These are phyloP conservation scores for Garcia nutans DNA, from an alignment of 345 rosid genomes.

Conservation along the genomic window DNA sequence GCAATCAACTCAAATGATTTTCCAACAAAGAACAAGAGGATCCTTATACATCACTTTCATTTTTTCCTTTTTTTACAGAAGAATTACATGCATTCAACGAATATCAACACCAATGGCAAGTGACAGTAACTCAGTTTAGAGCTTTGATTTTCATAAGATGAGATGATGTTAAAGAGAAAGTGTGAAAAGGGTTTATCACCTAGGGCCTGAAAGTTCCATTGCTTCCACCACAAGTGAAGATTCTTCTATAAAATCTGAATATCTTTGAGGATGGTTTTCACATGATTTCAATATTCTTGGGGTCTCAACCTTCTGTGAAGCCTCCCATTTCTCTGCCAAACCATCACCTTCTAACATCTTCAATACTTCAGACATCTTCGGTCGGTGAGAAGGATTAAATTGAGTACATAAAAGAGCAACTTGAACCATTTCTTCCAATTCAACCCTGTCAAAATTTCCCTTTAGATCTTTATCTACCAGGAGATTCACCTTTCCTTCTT, in stretches of 20 bases:
- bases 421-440: conserved; percentile 71
- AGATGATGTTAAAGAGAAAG: not conserved
- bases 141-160: not conserved
- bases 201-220: conserved; percentile 95
- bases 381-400: conserved; percentile 65
- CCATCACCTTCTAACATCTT: conserved; percentile 88
- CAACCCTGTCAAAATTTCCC: conserved; percentile 59
- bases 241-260: conserved; percentile 82
- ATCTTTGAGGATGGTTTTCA: conserved; percentile 45
- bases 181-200: conserved; percentile 36
- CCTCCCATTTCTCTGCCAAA: conserved; percentile 82
- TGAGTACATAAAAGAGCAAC: conserved; percentile 85
- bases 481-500: conserved; percentile 65
- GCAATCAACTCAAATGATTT: conserved; percentile 19
- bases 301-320: conserved; percentile 52
- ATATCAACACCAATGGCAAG: conserved; percentile 32
- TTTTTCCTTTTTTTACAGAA: conserved; percentile 40
- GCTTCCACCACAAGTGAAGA: conserved; percentile 90
- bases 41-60: conserved; percentile 22
- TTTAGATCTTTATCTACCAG: conserved; percentile 79
- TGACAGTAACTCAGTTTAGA: conserved; percentile 8
- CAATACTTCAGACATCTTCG: conserved; percentile 73
- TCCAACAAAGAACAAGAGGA: conserved; percentile 18
- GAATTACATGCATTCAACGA: conserved; percentile 42
- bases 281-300: conserved; percentile 41